Base-by-base conservation (phyloP, 768 basidiomycete species). In the Tephrocybe rancida region DNA sequence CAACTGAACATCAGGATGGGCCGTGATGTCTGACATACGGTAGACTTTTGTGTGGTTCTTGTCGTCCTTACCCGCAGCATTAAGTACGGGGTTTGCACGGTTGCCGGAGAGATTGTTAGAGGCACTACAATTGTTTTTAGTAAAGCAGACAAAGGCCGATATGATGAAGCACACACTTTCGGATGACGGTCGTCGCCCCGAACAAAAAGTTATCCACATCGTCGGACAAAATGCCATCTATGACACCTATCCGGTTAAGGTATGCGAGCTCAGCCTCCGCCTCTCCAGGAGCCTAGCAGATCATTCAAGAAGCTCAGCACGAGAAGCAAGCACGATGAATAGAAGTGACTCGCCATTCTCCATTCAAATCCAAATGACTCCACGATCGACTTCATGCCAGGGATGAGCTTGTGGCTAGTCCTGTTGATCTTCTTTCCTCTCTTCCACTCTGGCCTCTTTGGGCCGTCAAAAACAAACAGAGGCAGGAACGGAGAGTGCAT, bases 121-220 rank as follows among this genome's bases (percentile, higher is more conserved):
- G 39, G 85, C 78, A 56, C 89, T 92, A 41, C 21, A 5, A 41
- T 3, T 19, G 57, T 58, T 56, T 46, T 58, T 47, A 44, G n/a
- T 19, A 16, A 30, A 50, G 44, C 30, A 55, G 18, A 49, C 5
- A 21, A 38, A 38, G 13, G 8, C 3, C 24, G 21, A 44, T 32
- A 16, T n/a, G 50, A 43, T 27, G 29, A 30, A 50, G 24, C 22
- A 76, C 78, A 46, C 56, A 92, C 92, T 96, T 97, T 64, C 95
- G 82, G 59, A 96, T 83, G 25, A 98, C 85, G 41, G 83, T 84
- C 5, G 72, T 80, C 1, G 92, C 94, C 19, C 95, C 94, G 57
- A 98, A 98, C 2, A 97, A 71, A 64, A 96, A 88, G 50, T 85
- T 95, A 64, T 98, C 95, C 1, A 95, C 94, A 62, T 97, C 95